Evolutionary conservation across 805 yeast genomes (phyloP).

Genomic region (Metschnikowia dekortorum): DNA sequence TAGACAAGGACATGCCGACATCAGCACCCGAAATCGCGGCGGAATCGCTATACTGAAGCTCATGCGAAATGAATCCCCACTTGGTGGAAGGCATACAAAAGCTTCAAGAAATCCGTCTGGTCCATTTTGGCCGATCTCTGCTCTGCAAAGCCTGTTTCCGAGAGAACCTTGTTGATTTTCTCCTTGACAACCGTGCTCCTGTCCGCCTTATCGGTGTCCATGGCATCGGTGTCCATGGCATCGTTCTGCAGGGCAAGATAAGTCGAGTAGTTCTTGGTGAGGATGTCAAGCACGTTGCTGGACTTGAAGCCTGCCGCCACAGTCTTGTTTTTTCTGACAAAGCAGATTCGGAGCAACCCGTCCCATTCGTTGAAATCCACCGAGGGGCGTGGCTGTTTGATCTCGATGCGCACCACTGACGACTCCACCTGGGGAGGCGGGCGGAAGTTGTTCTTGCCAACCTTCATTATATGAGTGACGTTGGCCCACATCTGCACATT

Average conservation of each 20-base stretch:
- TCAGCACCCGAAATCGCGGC: too few relatives aligned
- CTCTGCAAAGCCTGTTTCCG: slow-evolving; percentile 75
- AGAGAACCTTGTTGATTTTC: slow-evolving; percentile 68
- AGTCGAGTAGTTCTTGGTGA: slow-evolving; percentile 85
- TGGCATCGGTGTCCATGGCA: slow-evolving; percentile 35
- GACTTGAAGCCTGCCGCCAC: slow-evolving; percentile 90
- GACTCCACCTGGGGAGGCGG: slow-evolving; percentile 99
- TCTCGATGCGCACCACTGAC: slow-evolving; percentile 88
- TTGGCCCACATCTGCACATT: slow-evolving; percentile 99
- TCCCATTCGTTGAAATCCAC: slow-evolving; percentile 97
- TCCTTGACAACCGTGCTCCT: slow-evolving; percentile 51
- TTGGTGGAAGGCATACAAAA: slow-evolving; percentile 90
- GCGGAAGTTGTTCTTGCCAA: slow-evolving; percentile 91
- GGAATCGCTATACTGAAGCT: neutral
- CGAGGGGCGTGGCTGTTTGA: slow-evolving; percentile 90
- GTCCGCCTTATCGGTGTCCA: slow-evolving; percentile 22
- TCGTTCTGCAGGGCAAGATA: slow-evolving; percentile 54
- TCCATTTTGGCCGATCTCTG: slow-evolving; percentile 92
- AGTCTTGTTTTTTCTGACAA: slow-evolving; percentile 90
- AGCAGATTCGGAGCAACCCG: slow-evolving; percentile 84
- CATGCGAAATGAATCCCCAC: slow-evolving; percentile 95
- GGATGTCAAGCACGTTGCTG: slow-evolving; percentile 67
- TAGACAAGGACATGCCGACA: too few relatives aligned
- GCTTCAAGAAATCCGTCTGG: slow-evolving; percentile 85
- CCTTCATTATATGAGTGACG: slow-evolving; percentile 97